Base-by-base conservation (phyloP, 2,329 filamentous ascomycete genomes). In the Calonectria henricotiae region DNA sequence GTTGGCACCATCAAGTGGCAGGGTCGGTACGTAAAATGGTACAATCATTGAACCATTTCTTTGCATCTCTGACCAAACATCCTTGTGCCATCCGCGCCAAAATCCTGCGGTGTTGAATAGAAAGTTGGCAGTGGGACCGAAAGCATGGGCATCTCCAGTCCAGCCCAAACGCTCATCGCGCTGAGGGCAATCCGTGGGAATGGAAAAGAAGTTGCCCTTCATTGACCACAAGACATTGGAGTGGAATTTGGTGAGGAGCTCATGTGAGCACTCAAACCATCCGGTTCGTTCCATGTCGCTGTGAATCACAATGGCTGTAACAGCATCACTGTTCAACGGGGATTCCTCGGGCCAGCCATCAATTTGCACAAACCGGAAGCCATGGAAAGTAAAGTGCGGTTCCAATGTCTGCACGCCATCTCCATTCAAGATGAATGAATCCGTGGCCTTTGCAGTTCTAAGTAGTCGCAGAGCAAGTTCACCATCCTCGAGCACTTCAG, bases 181-280 rank as follows among this genome's bases (percentile, higher is more conserved):
- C 72, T 89, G 86, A 0, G 87, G 87, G 72, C 87, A 89, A 74
- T 91, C 89, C 0, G 88, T 90, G 0, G 88, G 88, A 0, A 90
- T 79, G 2, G 83, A 85, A 8, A 90, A 73, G 73, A 91, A 90
- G 74, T 90, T 91, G 3, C 88, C 87, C 32, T 84, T 83, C 85
- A 89, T 89, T 12, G 84, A 85, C 88, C 89, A 90, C 20, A 80
- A 72, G 0, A 87, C 83, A 65, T 91, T 91, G 1, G 83, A 65
- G 71, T 90, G 86, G 5, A 91, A 83, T 54, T 86, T 80, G 72
- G 90, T 91, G 30, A 91, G 71, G 4, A 85, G 78, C 0, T 74
- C 55, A 58, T 91, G 78, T 0, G 89, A 91, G 67, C 86, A 89
- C 9, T 83, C 76, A 60, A 90, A 90, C 67, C 76, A 82, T 0